Evolutionary conservation across 2,329 filamentous ascomycete species (phyloP), one percentile per base, ranked within the genome.

Genomic region (Nothopassalora personata): DNA sequence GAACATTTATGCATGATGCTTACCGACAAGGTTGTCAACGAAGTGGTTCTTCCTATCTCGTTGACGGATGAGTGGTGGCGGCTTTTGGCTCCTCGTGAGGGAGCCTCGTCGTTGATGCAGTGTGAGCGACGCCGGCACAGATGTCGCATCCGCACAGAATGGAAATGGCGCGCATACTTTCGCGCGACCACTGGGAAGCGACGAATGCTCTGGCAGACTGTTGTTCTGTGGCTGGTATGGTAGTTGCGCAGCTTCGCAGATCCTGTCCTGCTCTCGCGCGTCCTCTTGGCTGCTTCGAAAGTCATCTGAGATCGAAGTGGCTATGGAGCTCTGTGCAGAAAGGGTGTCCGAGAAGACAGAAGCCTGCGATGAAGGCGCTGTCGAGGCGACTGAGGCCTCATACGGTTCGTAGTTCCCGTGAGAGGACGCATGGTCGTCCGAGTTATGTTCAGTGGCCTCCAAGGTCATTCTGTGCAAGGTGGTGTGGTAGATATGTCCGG

Each of bases 1-100:
- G 56, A 47, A 57, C 63, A 34, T 56, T 36, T 18, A 30, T 54
- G 23, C 47, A n/a, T 57, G 67, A 56, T 71, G 75, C 93, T 90
- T 91, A 97, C 93, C 93, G 80, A 97, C 92, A 75, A 97, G 90
- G 76, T 87, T 94, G 76, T 97, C 92, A 77, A 97, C 93, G 73
- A 97, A 97, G 76, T 89, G 92, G 73, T 90, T 84, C 81, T 96
- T 96, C 73, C 92, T 89, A 77, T 97, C 91, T 71, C 86, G 85
- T 79, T 97, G 92, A 70, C 92, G 88, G 64, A 92, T 82, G 65
- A 97, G 83, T 59, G 87, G 78, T 53, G 93, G 90, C 68, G 89
- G 88, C 67, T 83, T 83, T 66, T 83, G 76, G 68, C 82, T 80
- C 60, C 80, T 75, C 58, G 80, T 79, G 33, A 81, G 75, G 61